These are phyloP conservation scores for Auricularia sp. DNA, from an alignment of 768 basidiomycete genomes.

Conservation along the genomic window DNA sequence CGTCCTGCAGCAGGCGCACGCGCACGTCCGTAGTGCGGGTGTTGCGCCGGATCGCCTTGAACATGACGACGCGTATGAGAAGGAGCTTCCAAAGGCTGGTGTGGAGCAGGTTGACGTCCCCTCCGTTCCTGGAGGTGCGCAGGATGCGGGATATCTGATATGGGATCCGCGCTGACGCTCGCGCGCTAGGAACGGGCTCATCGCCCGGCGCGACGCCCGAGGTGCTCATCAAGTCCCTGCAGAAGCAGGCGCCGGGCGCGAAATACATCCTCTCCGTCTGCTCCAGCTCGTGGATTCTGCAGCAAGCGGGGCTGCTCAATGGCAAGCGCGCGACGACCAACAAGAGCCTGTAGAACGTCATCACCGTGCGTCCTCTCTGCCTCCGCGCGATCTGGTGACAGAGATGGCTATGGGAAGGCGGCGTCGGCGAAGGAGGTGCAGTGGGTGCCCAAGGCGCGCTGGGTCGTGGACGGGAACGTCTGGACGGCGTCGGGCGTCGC, in stretches of 20 bases:
- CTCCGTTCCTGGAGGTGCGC: conserved; percentile 7
- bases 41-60: conserved; percentile 30
- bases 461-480: conserved; percentile 38
- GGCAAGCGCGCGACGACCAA: conserved; percentile 36
- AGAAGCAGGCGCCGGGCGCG: conserved; percentile 24
- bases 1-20: conserved; percentile 31
- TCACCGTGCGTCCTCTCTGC: conserved; percentile 5
- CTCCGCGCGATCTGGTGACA: no score
- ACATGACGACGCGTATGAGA: conserved; percentile 26
- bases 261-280: conserved; percentile 35
- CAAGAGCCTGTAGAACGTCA: conserved; percentile 24
- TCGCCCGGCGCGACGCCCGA: conserved; percentile 1
- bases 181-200: no score
- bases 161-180: no score
- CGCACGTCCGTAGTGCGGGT: conserved; percentile 24
- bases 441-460: conserved; percentile 36
- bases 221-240: conserved; percentile 21
- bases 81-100: no score
- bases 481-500: conserved; percentile 40
- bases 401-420: no score
- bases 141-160: no score
- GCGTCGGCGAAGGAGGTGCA: conserved; percentile 14
- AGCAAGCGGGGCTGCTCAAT: conserved; percentile 31
- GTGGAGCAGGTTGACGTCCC: conserved; percentile 6
- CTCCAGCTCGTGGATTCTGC: conserved; percentile 26